These are phyloP conservation scores for Galium porrigens DNA, from an alignment of 305 asterid genomes.

Conservation along the genomic window DNA sequence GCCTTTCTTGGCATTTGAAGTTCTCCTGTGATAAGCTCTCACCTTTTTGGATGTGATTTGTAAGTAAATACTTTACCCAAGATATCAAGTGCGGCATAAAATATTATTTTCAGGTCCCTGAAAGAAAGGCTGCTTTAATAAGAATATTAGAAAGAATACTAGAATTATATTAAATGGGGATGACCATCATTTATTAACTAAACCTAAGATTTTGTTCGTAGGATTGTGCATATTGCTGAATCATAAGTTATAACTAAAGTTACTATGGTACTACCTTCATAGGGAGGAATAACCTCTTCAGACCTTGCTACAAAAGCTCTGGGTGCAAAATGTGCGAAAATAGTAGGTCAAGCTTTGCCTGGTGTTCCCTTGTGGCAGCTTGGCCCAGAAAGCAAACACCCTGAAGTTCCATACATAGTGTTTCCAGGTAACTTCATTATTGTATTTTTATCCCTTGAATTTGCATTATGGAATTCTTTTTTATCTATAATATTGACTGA, in stretches of 20 bases:
- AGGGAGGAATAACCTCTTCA: slow-evolving; percentile 98
- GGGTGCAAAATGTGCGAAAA: slow-evolving; percentile 72
- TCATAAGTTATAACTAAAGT: not conserved
- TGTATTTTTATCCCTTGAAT: not conserved
- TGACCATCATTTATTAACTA: not conserved
- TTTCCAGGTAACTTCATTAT: slow-evolving; percentile 52
- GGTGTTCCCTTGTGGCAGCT: slow-evolving; percentile 95
- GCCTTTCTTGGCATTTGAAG: not conserved
- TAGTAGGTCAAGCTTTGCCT: slow-evolving; percentile 87
- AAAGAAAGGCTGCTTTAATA: not conserved
- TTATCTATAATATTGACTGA: slow-evolving; percentile 15
- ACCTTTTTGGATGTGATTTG: not conserved
- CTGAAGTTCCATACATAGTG: slow-evolving; percentile 77
- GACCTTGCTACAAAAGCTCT: slow-evolving; percentile 92
- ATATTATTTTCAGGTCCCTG: not conserved
- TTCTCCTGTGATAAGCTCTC: not conserved
- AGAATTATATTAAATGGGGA: not conserved
- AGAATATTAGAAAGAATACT: not conserved
- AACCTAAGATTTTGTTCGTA: not conserved
- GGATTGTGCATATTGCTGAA: not conserved
- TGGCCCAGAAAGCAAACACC: slow-evolving; percentile 91
- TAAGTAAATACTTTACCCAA: not conserved
- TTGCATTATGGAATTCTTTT: slow-evolving; percentile 9
- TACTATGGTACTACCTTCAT: slow-evolving; percentile 17
- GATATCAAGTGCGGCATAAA: not conserved